These are phyloP conservation scores for Buxus sempervirens DNA, from an alignment of 164 flowering plant genomes.

Conservation along the genomic window DNA sequence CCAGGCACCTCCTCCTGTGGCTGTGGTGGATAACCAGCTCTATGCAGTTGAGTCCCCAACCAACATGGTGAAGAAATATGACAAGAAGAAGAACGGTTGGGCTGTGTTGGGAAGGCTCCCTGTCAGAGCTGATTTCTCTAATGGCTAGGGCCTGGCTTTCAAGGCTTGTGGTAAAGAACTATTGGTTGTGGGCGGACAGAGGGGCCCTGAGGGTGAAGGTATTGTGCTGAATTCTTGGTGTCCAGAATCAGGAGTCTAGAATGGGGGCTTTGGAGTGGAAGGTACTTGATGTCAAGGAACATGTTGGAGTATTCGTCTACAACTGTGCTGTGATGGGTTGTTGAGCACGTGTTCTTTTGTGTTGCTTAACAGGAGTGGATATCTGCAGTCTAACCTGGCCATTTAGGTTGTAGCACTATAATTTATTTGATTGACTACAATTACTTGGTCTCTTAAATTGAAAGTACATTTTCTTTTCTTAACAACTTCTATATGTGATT, in stretches of 20 bases:
- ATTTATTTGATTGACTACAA: slow-evolving; percentile 22
- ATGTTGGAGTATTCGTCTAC: background rate
- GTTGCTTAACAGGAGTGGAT: too few species aligned
- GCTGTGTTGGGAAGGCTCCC: slow-evolving; percentile 32
- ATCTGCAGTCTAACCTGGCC: slow-evolving; percentile 6
- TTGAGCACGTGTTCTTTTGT: background rate
- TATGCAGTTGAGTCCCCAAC: slow-evolving; percentile 40
- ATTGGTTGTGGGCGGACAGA: background rate
- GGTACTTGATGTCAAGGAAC: background rate
- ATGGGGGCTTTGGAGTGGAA: background rate
- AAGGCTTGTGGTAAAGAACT: slow-evolving; percentile 36
- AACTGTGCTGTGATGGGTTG: background rate
- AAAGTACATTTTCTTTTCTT: background rate
- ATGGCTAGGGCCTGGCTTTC: slow-evolving; percentile 48
- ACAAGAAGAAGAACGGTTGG: slow-evolving; percentile 32
- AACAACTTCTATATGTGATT: background rate
- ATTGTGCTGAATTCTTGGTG: background rate
- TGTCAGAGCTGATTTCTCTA: slow-evolving; percentile 34
- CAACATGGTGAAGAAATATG: slow-evolving; percentile 32
- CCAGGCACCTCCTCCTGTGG: slow-evolving; percentile 46
- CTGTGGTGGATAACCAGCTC: slow-evolving; percentile 38
- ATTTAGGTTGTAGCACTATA: slow-evolving; percentile 16
- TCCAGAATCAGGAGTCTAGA: background rate
- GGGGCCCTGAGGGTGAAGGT: background rate
- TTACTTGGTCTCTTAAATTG: slow-evolving; percentile 1